Evolutionary conservation across 2,329 filamentous ascomycete species (phyloP), one percentile per base, ranked within the genome.

Genomic region (Colletotrichum zoysiae): DNA sequence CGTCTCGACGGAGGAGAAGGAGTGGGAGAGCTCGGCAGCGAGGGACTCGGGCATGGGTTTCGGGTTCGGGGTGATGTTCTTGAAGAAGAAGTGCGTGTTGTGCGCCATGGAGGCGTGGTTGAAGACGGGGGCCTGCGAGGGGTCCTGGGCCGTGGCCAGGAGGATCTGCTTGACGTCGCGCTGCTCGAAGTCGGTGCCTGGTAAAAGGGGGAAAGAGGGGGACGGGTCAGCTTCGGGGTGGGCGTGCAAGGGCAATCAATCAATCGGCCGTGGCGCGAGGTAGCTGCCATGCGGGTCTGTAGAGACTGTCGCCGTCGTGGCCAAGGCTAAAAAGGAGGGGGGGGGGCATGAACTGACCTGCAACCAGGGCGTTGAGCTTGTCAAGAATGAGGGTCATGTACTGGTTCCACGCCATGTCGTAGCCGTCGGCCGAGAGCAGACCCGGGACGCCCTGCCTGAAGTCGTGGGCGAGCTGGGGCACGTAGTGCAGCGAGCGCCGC

Each of bases 91-190:
- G 80, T 90, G 85, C 81, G 90, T 98, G 89, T 98, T 98, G 87
- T 93, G 92, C 67, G 94, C 93, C 93, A 97, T 97, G 77, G 94
- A 97, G 81, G 96, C 96, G 81, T 97, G 90, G 88, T 98, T 99
- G 90, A 99, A 99, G 80, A 92, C 86, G 76, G 91, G 87, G 53
- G 96, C 96, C 74, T 89, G 86, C 76, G 87, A 86, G 56, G 95
- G 92, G 78, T 96, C 89, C 81, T 95, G 94, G 72, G 95, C 93
- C 71, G 92, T 92, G 78, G 90, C 86, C 78, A 95, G 86, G 78
- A 93, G 83, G 78, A 97, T 90, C 58, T 90, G 85, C 82, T 93
- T 91, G 73, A 90, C 82, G 62, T 87, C 84, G 75, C 87, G 84
- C 79, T 89, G 83, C 75, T 91, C 91, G 78, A 89, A 87, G 23